Conservation (phyloP, 2,329 filamentous ascomycete genomes). For the Pseudohalonectria lignicola region DNA sequence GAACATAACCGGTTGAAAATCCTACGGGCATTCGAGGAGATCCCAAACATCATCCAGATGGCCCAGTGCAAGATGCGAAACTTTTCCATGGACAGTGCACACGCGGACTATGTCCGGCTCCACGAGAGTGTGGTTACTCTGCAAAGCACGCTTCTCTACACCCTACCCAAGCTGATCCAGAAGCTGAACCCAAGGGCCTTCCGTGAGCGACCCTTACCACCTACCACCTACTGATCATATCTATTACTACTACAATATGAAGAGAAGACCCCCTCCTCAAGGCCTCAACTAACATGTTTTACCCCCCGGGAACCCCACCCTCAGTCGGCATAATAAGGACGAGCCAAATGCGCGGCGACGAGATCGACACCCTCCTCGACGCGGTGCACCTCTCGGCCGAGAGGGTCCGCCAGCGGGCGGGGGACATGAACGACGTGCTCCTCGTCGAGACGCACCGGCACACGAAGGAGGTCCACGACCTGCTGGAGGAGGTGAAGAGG, state of each 20-base stretch:
- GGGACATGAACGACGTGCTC: constrained; percentile 1
- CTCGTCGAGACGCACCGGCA: neutral
- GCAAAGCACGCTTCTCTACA: constrained; percentile 1
- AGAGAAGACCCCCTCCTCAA: too few relatives aligned
- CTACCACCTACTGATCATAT: too few relatives aligned
- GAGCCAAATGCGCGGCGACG: too few relatives aligned
- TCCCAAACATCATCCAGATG: constrained; percentile 8
- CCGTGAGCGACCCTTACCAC: constrained; percentile 3
- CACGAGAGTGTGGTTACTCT: constrained; percentile 2
- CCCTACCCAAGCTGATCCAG: constrained; percentile 6
- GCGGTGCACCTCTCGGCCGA: neutral
- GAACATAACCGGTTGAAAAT: constrained; percentile 7
- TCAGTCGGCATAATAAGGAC: too few relatives aligned
- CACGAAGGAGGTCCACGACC: neutral
- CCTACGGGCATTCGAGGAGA: constrained; percentile 7
- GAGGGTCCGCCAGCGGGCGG: neutral
- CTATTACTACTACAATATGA: too few relatives aligned
- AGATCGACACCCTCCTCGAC: constrained; percentile 2
- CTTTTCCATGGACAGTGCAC: constrained; percentile 2
- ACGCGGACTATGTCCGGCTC: neutral
- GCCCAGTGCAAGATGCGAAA: constrained; percentile 5
- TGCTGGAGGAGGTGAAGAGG: neutral
- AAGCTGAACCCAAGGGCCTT: constrained; percentile 6
- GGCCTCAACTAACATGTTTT: too few relatives aligned
- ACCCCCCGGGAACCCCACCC: too few relatives aligned